Evolutionary conservation across 1,139 yeast genomes (phyloP).

Genomic region (Casaregolazyma suthepensis): DNA sequence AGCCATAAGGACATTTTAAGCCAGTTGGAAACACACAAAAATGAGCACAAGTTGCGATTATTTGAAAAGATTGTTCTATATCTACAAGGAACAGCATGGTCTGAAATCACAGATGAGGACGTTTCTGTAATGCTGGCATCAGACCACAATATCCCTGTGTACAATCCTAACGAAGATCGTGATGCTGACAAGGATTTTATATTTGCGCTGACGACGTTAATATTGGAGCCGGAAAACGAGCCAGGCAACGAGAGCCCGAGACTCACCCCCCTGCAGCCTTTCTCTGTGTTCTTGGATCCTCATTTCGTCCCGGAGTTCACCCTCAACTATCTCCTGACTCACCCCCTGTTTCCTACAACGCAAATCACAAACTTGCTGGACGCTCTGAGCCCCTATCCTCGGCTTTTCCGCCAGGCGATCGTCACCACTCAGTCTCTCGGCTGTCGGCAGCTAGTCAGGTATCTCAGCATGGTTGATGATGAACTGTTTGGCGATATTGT

Average conservation of each 20-base stretch:
- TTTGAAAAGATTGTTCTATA: constrained; percentile 28
- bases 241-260: background rate
- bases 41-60: constrained; percentile 16
- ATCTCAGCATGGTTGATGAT: constrained; percentile 47
- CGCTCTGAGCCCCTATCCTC: constrained; percentile 47
- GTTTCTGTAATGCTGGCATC: constrained; percentile 10
- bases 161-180: constrained; percentile 62
- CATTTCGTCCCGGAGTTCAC: constrained; percentile 50
- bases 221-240: constrained; percentile 3
- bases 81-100: constrained; percentile 26
- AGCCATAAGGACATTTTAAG: constrained; percentile 22
- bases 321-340: constrained; percentile 70
- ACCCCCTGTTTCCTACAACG: constrained; percentile 71
- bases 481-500: constrained; percentile 66
- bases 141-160: constrained; percentile 29
- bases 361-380: constrained; percentile 50
- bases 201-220: constrained; percentile 22
- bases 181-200: constrained; percentile 59
- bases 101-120: constrained; percentile 12
- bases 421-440: constrained; percentile 70
- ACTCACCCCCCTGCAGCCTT: background rate
- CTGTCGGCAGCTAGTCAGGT: constrained; percentile 54
- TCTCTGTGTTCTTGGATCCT: constrained; percentile 14
- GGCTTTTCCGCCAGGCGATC: constrained; percentile 72
- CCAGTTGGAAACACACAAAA: constrained; percentile 25